Base-by-base conservation (phyloP, 352 stramenopile species). In the Blastocystis hominis region DNA sequence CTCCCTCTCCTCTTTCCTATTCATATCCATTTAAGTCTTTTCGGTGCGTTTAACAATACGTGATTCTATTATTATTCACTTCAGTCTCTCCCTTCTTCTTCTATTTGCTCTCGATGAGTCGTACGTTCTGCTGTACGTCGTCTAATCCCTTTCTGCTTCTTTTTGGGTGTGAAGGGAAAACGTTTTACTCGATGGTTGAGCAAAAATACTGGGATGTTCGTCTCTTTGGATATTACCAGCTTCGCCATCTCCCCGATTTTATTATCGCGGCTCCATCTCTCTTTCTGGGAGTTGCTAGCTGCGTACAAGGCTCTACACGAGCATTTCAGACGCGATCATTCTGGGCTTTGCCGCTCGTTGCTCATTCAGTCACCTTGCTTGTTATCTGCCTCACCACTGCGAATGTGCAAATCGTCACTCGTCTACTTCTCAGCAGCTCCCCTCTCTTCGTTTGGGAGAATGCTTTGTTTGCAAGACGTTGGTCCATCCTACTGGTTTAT, bases 151-250 rank as follows among this genome's bases (percentile, higher is more conserved):
- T 75, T 20, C 2, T 20, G 3, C 6, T 55, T n/a, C 72, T 81
- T 5, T 66, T 68, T 40, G 47, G 42, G 10, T 81, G 72, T 30
- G 42, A 68, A 36, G 72, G 72, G 5, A 55, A 56, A 17, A 66
- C 72, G 4, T 24, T 81, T 3, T 81, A 81, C 56, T 66, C 46
- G 3, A 38, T 42, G 34, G 72, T 81, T 7, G 72, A 81, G 36
- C 0, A 68, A n/a, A 81, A 81, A 53, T 81, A 81, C 56, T 81
- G 72, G 72, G 61, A 68, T n/a, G 72, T 81, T 36, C 2, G 13
- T 9, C 53, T 64, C 3, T 81, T 81, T n/a, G 72, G 72, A 7
- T 81, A 81, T 34, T 81, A 81, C 30, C 54, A 10, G 9, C 47
- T 13, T 15, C 13, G 66, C 30, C 72, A 81, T 81, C 34, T 81